Evolutionary conservation across 768 basidiomycete genomes (phyloP).

Genomic region (Boletus reticuloceps): DNA sequence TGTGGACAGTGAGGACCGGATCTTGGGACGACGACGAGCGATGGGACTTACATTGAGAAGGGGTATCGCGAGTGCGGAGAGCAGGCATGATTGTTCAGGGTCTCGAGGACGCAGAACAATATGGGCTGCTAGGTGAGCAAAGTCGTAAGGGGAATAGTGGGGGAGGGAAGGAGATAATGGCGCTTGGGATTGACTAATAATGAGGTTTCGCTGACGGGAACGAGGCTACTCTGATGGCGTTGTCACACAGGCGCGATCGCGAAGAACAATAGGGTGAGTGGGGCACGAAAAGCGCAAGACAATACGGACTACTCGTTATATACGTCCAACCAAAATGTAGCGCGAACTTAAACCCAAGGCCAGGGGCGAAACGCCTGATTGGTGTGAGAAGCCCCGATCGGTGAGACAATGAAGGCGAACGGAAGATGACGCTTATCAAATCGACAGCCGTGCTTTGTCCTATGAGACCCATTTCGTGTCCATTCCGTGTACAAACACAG

Average conservation of each 20-base stretch:
- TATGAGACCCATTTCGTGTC: no score
- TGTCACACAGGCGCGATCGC: conserved; percentile 45
- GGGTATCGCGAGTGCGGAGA: conserved; percentile 75
- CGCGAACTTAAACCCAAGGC: conserved; percentile 29
- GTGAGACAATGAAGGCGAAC: conserved; percentile 34
- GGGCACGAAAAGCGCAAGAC: conserved; percentile 55
- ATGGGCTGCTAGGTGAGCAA: conserved; percentile 30
- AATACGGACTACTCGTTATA: conserved; percentile 57
- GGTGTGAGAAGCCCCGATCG: conserved; percentile 22
- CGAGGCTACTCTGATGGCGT: conserved; percentile 45
- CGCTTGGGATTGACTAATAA: conserved; percentile 26
- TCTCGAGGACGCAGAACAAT: conserved; percentile 29
- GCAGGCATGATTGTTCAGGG: conserved; percentile 65
- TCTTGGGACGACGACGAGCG: not conserved
- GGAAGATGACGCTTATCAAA: conserved; percentile 32
- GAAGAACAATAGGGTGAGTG: conserved; percentile 63
- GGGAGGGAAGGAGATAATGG: conserved; percentile 22
- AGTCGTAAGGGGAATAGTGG: conserved; percentile 34
- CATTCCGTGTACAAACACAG: conserved; percentile 41
- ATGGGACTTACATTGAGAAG: conserved; percentile 42
- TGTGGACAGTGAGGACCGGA: conserved; percentile 28
- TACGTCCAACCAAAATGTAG: conserved; percentile 37
- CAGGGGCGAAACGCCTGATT: conserved; percentile 20
- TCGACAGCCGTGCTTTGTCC: conserved; percentile 27
- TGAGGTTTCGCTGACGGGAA: conserved; percentile 45